A percentile compares a stretch with the other conserved stretches of the same genome.
Evolutionary conservation across 140 eudicot genomes (phyloP).

Genomic region (Stevia rebaudiana): DNA sequence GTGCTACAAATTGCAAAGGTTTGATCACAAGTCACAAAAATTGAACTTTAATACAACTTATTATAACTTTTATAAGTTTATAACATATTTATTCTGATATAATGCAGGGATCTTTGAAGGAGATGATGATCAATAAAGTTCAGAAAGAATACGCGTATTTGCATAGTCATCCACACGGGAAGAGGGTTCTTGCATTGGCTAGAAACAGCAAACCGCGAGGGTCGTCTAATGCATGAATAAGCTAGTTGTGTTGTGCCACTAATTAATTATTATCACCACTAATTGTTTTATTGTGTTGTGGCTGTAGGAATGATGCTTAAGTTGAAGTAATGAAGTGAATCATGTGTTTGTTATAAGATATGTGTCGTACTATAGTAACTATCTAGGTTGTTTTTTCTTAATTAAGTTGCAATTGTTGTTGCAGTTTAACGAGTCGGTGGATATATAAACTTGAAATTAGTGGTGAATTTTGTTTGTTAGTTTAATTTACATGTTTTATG

Average conservation of each 20-base stretch:
- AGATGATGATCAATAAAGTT: conserved; percentile 28
- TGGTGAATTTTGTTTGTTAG: conserved; percentile 31
- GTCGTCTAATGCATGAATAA: conserved; percentile 10
- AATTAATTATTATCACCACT: conserved; percentile 18
- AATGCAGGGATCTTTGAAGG: conserved; percentile 43
- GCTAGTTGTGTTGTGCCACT: conserved; percentile 33
- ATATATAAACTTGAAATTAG: conserved; percentile 3
- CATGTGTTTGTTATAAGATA: conserved; percentile 28
- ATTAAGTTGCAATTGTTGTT: conserved; percentile 15
- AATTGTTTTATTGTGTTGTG: conserved; percentile 27
- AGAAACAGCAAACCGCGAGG: conserved; percentile 33
- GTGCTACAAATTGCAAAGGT: conserved; percentile 44
- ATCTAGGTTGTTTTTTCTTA: conserved; percentile 28
- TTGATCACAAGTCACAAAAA: background rate
- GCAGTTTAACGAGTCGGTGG: conserved; percentile 11
- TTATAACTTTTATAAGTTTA: too few relatives aligned
- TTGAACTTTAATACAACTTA: background rate
- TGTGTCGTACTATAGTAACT: conserved; percentile 20
- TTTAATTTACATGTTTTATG: background rate
- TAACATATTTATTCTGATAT: background rate
- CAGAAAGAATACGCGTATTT: conserved; percentile 33
- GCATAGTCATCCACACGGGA: conserved; percentile 75
- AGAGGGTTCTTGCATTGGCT: conserved; percentile 46
- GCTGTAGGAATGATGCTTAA: conserved; percentile 12
- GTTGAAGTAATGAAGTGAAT: background rate